A percentile compares a stretch with the other conserved stretches of the same genome.
phyloP scores from a whole-genome alignment of 164 flowering plant species.

The Cinnamomum micranthum region DNA sequence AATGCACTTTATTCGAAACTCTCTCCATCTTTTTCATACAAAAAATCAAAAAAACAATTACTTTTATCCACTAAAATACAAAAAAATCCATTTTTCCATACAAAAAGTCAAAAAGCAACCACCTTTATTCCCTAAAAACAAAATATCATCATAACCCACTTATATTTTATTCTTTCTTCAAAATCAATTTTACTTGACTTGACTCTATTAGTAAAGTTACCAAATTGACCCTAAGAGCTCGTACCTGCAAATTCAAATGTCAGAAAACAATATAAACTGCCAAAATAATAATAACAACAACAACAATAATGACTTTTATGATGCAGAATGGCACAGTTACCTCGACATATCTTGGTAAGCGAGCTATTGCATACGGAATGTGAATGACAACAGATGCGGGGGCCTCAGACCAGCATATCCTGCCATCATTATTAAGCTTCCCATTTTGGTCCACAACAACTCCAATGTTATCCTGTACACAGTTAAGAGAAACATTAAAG shows the following conservation, averaged over 20 bases:
- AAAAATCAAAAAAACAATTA: too few species aligned
- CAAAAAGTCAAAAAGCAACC: too few species aligned
- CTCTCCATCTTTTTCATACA: too few species aligned
- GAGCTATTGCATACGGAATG: slow-evolving; percentile 81
- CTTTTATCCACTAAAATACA: too few species aligned
- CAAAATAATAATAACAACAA: neutral
- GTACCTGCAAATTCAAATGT: slow-evolving; percentile 51
- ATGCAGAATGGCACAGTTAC: slow-evolving; percentile 26
- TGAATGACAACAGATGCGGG: slow-evolving; percentile 71
- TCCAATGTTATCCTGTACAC: slow-evolving; percentile 87
- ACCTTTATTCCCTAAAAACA: too few species aligned
- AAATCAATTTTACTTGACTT: too few species aligned
- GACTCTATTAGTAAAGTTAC: too few species aligned
- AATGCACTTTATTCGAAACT: too few species aligned
- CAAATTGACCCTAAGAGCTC: slow-evolving; percentile 90
- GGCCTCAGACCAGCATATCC: slow-evolving; percentile 97
- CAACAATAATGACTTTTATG: neutral
- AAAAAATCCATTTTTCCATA: too few species aligned
- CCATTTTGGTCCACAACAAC: slow-evolving; percentile 97
- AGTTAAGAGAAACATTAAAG: slow-evolving; percentile 2
- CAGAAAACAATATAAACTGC: neutral
- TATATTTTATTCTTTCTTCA: too few species aligned
- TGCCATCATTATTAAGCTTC: slow-evolving; percentile 86
- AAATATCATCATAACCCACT: too few species aligned
- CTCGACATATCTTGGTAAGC: slow-evolving; percentile 89